These are phyloP conservation scores for Moesziomyces sp. DNA, from an alignment of 1,284 basidiomycete species.

Conservation along the genomic window DNA sequence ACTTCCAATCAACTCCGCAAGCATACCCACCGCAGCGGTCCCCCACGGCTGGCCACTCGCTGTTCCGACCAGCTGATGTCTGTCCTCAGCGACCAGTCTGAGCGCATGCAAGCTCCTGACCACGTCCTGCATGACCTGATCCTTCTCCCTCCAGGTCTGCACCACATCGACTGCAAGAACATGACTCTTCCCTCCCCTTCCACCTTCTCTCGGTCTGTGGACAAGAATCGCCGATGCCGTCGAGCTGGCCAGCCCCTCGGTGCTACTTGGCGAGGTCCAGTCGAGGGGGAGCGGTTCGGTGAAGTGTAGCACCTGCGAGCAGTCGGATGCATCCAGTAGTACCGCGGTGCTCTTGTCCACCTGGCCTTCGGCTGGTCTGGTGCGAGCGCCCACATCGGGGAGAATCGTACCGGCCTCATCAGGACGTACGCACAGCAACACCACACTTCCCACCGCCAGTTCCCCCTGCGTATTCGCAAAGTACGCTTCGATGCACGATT, in stretches of 20 bases:
- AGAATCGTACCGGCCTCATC: slow-evolving; percentile 21
- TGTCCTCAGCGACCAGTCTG: slow-evolving; percentile 28
- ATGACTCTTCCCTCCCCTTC: not conserved
- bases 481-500: slow-evolving; percentile 13
- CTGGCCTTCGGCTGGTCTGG: slow-evolving; percentile 8
- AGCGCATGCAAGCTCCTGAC: slow-evolving; percentile 26
- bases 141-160: slow-evolving; percentile 2
- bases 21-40: slow-evolving; percentile 21
- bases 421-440: slow-evolving; percentile 28
- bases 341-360: slow-evolving; percentile 10
- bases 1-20: slow-evolving; percentile 7
- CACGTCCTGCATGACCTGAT: slow-evolving; percentile 7
- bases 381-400: slow-evolving; percentile 6
- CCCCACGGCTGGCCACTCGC: slow-evolving; percentile 26
- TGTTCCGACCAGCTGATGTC: slow-evolving; percentile 21
- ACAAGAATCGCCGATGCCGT: slow-evolving; percentile 17
- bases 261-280: slow-evolving; percentile 24
- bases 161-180: slow-evolving; percentile 24
- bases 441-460: slow-evolving; percentile 15
- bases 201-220: slow-evolving; percentile 11
- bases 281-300: slow-evolving; percentile 17
- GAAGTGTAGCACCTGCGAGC: slow-evolving; percentile 27
- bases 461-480: slow-evolving; percentile 1
- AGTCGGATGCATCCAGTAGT: slow-evolving; percentile 28
- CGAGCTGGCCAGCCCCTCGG: slow-evolving; percentile 4